A percentile compares a stretch with the other conserved stretches of the same genome.
phyloP scores from a whole-genome alignment of 805 yeast genomes.

The Kodamaea neixiangensis region DNA sequence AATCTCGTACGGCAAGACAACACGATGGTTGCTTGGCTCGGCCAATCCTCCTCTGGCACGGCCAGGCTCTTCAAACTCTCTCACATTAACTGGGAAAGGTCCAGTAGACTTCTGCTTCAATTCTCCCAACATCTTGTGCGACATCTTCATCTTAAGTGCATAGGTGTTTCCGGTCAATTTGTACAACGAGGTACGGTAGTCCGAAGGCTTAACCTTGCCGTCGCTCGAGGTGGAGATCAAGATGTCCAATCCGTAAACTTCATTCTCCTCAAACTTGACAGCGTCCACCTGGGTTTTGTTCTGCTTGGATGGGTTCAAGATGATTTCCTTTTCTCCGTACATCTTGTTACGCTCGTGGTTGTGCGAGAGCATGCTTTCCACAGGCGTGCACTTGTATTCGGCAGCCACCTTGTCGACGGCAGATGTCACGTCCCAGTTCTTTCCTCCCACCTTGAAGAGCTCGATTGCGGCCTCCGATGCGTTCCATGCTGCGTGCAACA shows the following conservation, averaged over 20 bases:
- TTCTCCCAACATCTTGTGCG: constrained; percentile 66
- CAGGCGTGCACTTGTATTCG: constrained; percentile 58
- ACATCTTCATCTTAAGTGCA: constrained; percentile 68
- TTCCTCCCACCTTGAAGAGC: constrained; percentile 63
- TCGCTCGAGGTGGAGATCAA: constrained; percentile 62
- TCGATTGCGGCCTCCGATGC: constrained; percentile 82
- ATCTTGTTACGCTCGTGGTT: constrained; percentile 66
- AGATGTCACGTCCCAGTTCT: constrained; percentile 74
- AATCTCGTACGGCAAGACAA: constrained; percentile 68
- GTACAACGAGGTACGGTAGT: constrained; percentile 66
- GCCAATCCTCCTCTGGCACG: constrained; percentile 73
- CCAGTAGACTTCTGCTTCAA: constrained; percentile 64
- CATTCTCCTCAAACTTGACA: constrained; percentile 67
- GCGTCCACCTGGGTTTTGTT: constrained; percentile 66
- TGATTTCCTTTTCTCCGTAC: constrained; percentile 75
- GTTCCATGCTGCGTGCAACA: constrained; percentile 68
- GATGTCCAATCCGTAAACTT: constrained; percentile 76
- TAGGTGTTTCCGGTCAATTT: constrained; percentile 70
- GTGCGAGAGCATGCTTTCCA: constrained; percentile 78
- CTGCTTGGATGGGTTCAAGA: constrained; percentile 69
- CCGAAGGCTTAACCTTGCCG: constrained; percentile 64
- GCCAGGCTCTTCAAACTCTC: constrained; percentile 66
- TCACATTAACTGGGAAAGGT: constrained; percentile 66
- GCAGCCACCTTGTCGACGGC: constrained; percentile 62
- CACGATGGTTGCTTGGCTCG: constrained; percentile 69